A percentile compares a stretch with the other conserved stretches of the same genome.
These are phyloP conservation scores for Favolaschia claudopus DNA, from an alignment of 768 basidiomycete genomes.

Conservation along the genomic window DNA sequence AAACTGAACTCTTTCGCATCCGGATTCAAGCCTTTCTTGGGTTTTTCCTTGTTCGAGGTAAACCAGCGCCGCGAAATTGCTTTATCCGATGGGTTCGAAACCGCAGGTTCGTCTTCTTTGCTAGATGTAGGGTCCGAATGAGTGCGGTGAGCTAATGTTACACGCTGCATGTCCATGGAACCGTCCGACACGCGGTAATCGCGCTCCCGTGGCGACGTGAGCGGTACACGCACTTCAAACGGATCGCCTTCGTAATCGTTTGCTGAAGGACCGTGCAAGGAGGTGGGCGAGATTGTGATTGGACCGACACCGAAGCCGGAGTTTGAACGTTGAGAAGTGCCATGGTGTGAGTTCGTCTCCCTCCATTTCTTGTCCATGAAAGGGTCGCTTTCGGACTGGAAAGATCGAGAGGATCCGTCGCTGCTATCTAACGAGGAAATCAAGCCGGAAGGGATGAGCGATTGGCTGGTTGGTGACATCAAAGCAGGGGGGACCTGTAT, in stretches of 20 bases:
- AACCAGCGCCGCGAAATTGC: conserved; percentile 56
- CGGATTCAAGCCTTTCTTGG: conserved; percentile 79
- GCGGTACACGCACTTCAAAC: conserved; percentile 54
- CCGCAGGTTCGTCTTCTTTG: conserved; percentile 24
- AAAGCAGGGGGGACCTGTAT: conserved; percentile 32
- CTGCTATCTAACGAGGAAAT: conserved; percentile 59
- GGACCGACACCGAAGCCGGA: conserved; percentile 21
- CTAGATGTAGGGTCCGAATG: conserved; percentile 43
- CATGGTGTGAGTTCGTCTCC: conserved; percentile 26
- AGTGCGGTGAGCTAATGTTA: conserved; percentile 40
- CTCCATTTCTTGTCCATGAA: conserved; percentile 64
- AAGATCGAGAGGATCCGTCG: conserved; percentile 51
- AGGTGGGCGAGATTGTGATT: conserved; percentile 51
- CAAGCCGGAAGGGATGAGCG: conserved; percentile 63
- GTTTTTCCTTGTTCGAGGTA: conserved; percentile 51
- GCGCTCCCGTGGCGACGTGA: conserved; percentile 32
- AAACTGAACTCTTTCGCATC: conserved; percentile 86
- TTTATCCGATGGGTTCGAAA: conserved; percentile 30
- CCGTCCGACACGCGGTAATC: conserved; percentile 30
- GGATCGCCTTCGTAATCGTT: conserved; percentile 51
- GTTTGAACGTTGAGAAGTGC: conserved; percentile 23
- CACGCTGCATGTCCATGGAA: conserved; percentile 39
- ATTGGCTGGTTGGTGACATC: conserved; percentile 52
- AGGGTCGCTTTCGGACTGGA: conserved; percentile 61
- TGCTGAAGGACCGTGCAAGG: conserved; percentile 39